These are phyloP conservation scores for Fusarium nygamai DNA, from an alignment of 2,329 filamentous ascomycete species.

Conservation along the genomic window DNA sequence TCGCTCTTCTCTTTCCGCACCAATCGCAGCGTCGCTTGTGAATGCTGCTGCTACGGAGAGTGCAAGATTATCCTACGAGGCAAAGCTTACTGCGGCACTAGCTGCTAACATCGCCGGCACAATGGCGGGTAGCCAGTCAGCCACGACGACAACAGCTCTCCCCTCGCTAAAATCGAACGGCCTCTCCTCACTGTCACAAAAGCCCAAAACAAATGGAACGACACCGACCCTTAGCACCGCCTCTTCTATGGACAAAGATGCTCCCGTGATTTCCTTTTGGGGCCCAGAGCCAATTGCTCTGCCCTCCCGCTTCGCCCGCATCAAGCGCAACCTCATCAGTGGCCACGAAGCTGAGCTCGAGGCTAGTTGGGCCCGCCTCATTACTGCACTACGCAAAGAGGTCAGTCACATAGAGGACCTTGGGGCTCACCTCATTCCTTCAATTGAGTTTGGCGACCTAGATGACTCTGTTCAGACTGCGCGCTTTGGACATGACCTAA, in stretches of 20 bases:
- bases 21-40: conserved; percentile 33
- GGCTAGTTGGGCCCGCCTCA: conserved; percentile 64
- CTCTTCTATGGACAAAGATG: conserved; percentile 53
- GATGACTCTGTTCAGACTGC: conserved; percentile 58
- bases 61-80: conserved; percentile 34
- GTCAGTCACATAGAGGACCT: conserved; percentile 62
- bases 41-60: conserved; percentile 35
- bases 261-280: conserved; percentile 66
- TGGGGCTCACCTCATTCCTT: conserved; percentile 64
- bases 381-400: conserved; percentile 61
- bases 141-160: conserved; percentile 24
- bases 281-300: conserved; percentile 67
- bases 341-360: conserved; percentile 65
- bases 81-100: conserved; percentile 29
- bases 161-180: conserved; percentile 27
- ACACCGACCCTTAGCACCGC: conserved; percentile 19
- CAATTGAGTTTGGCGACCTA: conserved; percentile 64
- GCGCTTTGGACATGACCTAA: conserved; percentile 65
- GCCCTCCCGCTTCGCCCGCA: conserved; percentile 65
- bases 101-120: conserved; percentile 19
- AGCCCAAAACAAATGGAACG: conserved; percentile 10
- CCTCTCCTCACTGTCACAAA: conserved; percentile 15
- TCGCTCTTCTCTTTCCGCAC: conserved; percentile 31
- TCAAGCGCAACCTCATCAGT: conserved; percentile 64
- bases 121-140: conserved; percentile 28